A percentile compares a stretch with the other conserved stretches of the same genome.
Conservation (phyloP, 345 rosid genomes). For the Combretum micranthum region DNA sequence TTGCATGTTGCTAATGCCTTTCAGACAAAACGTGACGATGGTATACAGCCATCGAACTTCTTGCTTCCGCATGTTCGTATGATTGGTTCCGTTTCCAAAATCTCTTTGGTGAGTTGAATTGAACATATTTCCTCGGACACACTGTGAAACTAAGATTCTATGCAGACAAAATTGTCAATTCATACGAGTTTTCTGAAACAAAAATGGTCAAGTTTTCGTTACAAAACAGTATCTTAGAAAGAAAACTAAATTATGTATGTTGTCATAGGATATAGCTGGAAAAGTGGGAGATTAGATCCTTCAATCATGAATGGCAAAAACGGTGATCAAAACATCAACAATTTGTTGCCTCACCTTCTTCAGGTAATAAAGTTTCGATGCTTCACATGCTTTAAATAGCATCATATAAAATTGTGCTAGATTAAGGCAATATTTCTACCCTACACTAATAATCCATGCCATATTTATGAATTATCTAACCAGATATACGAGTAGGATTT, state of each 20-base stretch:
- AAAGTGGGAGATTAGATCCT: conserved; percentile 64
- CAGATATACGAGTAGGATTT: too few species aligned
- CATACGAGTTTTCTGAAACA: neutral
- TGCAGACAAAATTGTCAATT: neutral
- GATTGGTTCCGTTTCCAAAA: conserved; percentile 85
- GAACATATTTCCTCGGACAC: neutral
- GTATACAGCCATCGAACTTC: conserved; percentile 46
- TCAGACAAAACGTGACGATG: conserved; percentile 30
- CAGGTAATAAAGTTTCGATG: conserved; percentile 23
- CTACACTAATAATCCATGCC: neutral
- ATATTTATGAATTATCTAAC: too few species aligned
- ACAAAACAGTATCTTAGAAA: neutral
- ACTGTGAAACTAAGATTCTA: too few species aligned
- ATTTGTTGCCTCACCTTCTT: conserved; percentile 58
- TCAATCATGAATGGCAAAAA: conserved; percentile 54
- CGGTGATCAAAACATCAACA: conserved; percentile 8
- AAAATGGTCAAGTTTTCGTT: neutral
- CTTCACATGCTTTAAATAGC: neutral
- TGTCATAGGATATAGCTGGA: conserved; percentile 71
- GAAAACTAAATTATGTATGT: too few species aligned
- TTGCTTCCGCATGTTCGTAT: conserved; percentile 67
- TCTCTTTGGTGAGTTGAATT: conserved; percentile 43
- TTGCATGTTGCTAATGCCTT: conserved; percentile 74
- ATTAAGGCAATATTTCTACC: neutral
- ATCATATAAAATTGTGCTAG: neutral